Evolutionary conservation across 1,139 yeast species (phyloP), one percentile per base, ranked within the genome.

Genomic region (Sugiyamaella xylanicola): DNA sequence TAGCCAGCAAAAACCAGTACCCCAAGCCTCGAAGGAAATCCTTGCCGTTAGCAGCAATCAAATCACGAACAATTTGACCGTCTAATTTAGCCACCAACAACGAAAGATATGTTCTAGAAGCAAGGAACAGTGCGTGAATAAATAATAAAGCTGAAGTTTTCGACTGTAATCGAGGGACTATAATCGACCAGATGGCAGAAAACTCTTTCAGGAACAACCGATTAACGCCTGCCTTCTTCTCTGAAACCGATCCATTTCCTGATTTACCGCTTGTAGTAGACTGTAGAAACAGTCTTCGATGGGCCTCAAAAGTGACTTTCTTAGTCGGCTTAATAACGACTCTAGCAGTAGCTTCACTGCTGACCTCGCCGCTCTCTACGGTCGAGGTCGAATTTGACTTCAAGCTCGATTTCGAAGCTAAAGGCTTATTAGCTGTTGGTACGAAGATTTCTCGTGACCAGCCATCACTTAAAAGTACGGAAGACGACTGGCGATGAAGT

Each of bases 61-160:
- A 81, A 70, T 91, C 95, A 68, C 89, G 86, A 48, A 91, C 97
- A 53, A 92, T 87, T 68, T 88, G 93, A 66, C 97, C 97, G 72
- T 92, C 97, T 52, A 92, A 76, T 67, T 87, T 86, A 3, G 98
- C 96, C 45, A 92, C 91, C 57, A 91, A 74, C 57, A 92, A 77
- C 29, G 95, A 87, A 57, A 92, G 77, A 87, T 93, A 92, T 0
- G 98, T 92, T 72, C 98, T 79, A 61, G 90, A 77, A 29, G 89
- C 77, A 55, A 92, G 77, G 66, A 90, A 88, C 60, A 84, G 77
- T 55, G 95, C 84, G 66, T 92, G 97, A 5, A 90, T 77, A 2
- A 82, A 69, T 49, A 92, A 74, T 51, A 89, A 72, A 19, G 83
- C 78, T 0, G 92, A 77, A 65, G 89, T 89, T 66, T 83, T 85